phyloP scores from a whole-genome alignment of 202 grass and related monocot genomes.

The Musa balbisiana region DNA sequence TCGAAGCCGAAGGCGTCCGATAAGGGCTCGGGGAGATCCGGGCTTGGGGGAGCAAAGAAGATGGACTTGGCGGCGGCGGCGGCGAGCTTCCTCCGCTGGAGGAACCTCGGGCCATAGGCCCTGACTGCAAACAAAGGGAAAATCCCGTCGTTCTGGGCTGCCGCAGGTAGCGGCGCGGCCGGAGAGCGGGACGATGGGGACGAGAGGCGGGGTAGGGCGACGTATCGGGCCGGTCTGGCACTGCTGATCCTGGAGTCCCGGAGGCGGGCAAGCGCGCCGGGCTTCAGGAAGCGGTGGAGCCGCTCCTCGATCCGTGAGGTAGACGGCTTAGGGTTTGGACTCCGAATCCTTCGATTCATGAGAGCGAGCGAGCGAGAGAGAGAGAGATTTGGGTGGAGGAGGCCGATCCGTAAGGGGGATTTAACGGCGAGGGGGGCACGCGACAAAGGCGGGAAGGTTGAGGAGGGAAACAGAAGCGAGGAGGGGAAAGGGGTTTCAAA shows the following conservation, averaged over 20 bases:
- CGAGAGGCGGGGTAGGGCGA: conserved; percentile 3
- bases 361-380: too few relatives aligned
- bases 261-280: conserved; percentile 61
- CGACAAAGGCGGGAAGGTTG: not conserved
- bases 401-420: too few relatives aligned
- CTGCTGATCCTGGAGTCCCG: conserved; percentile 41
- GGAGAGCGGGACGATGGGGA: conserved; percentile 27
- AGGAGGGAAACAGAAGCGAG: conserved; percentile 2
- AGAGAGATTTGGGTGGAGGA: not conserved
- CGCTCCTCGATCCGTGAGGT: conserved; percentile 2
- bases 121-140: conserved; percentile 18
- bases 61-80: conserved; percentile 40
- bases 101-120: conserved; percentile 28
- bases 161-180: not conserved
- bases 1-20: conserved; percentile 40
- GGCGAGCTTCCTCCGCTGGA: conserved; percentile 57
- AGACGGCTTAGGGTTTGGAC: not conserved
- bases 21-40: conserved; percentile 31
- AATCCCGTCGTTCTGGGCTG: conserved; percentile 17
- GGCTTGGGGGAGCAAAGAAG: conserved; percentile 33
- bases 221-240: conserved; percentile 17
- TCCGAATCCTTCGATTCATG: conserved; percentile 5
- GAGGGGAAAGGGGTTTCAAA: not conserved
- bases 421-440: not conserved
- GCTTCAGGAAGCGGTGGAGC: conserved; percentile 69